Evolutionary conservation across 495 filamentous ascomycete genomes (phyloP), one percentile per base, ranked within the genome.

Genomic region (Annulohypoxylon nitens): DNA sequence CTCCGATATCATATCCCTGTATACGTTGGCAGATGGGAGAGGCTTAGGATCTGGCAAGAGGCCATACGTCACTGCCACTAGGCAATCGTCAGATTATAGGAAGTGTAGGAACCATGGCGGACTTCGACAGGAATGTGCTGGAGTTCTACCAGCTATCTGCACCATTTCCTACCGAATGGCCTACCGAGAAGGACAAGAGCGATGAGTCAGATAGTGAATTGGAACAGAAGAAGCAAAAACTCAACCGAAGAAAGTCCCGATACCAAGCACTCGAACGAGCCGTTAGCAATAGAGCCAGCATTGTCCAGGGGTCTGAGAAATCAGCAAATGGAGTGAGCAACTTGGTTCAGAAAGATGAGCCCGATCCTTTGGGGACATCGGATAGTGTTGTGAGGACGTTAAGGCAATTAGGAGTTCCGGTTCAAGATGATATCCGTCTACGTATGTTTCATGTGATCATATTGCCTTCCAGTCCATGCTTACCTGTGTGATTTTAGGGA

Each of bases 131-230:
- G 26, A 91, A 88, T 14, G 88, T 99, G 48, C 89, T 94, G 53
- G 93, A 93, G 62, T 91, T 97, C 83, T 99, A 98, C 83, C 93
- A 94, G 77, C 87, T 99, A 26, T 85, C 90, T 5, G 92, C 88
- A 16, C 87, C 92, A 37, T 95, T 88, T 77, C 97, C 95, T 14
- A 85, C 89, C n/a, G 84, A 91, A 81, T 98, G 94, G 95, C 95
- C 97, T 0, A 84, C 89, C 18, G 91, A 94, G 75, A 91, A 94
- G 75, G 90, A 95, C 39, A 81, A 81, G 61, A 88, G 86, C 74
- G 92, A 94, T 80, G 84, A 82, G 20, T 90, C 88, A 0, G 92
- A 93, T 43, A 90, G 91, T 65, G 83, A 86, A 73, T 82, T 84
- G 59, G 82, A 84, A 54, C 78, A 83, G 62, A 83, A 81, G 60